Evolutionary conservation across 208 protist genomes (phyloP).

Genomic region (Trypanosoma lewisi): DNA sequence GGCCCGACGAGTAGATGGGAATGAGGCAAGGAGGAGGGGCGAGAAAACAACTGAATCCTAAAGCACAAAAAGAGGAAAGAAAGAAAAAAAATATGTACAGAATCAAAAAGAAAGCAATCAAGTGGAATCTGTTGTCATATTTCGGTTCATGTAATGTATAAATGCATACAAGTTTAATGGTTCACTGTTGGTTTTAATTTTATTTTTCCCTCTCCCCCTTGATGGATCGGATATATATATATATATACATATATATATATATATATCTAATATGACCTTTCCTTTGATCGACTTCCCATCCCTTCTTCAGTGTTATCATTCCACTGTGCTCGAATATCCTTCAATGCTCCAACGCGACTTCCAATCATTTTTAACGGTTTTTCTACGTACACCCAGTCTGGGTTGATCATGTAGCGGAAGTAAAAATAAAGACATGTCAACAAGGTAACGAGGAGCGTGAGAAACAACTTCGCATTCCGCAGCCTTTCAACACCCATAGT

Average conservation of each 20-base stretch:
- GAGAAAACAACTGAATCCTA: not conserved
- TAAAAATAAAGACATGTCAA: conserved; percentile 75
- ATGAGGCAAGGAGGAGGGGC: not conserved
- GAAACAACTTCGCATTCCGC: conserved; percentile 81
- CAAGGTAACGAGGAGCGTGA: conserved; percentile 59
- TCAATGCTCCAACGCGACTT: conserved; percentile 62
- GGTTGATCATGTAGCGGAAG: conserved; percentile 88
- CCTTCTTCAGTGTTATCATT: conserved; percentile 44
- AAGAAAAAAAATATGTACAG: not conserved
- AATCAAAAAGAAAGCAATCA: not conserved
- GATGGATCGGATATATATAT: not conserved
- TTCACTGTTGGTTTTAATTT: too few species aligned
- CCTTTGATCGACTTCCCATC: conserved; percentile 1
- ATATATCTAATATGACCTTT: not conserved
- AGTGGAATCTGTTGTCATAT: too few species aligned
- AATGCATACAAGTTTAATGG: too few species aligned
- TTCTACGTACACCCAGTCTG: conserved; percentile 79
- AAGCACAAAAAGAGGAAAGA: conserved; percentile 1
- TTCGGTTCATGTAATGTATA: too few species aligned
- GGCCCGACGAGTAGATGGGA: too few species aligned
- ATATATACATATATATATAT: conserved; percentile 1
- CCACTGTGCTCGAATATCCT: conserved; percentile 49
- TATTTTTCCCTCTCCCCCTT: conserved; percentile 4
- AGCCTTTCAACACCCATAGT: conserved; percentile 80
- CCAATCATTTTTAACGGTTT: conserved; percentile 70